Percentiles rank a stretch among this genome's conserved stretches.
Evolutionary conservation across 1,139 yeast species (phyloP).

Genomic region (Debaryomyces sp.): DNA sequence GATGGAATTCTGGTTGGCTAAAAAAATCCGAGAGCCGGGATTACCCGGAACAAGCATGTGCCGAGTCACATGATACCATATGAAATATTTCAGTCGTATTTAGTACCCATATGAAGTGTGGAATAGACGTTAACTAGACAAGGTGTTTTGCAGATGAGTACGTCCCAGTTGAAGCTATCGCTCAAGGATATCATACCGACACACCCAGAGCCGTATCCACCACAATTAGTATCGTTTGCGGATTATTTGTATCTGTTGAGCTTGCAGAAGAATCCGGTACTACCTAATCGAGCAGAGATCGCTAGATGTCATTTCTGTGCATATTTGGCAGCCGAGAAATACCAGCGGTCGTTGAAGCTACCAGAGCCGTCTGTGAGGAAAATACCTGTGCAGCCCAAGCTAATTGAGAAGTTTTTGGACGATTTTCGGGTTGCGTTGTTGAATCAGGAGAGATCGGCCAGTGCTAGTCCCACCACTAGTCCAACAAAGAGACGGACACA

Average conservation of each 20-base stretch:
- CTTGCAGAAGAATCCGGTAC: constrained; percentile 48
- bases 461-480: constrained; percentile 32
- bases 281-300: constrained; percentile 54
- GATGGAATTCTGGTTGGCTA: constrained; percentile 26
- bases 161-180: constrained; percentile 32
- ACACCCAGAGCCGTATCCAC: constrained; percentile 49
- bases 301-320: constrained; percentile 72
- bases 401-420: constrained; percentile 39
- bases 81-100: neutral
- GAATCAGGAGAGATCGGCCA: constrained; percentile 30
- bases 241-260: constrained; percentile 55
- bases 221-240: constrained; percentile 50
- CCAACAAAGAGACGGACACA: constrained; percentile 14
- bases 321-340: constrained; percentile 56
- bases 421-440: constrained; percentile 45
- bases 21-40: constrained; percentile 5
- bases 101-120: neutral
- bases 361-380: constrained; percentile 50
- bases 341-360: constrained; percentile 41
- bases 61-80: neutral
- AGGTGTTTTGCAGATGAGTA: constrained; percentile 13
- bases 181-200: constrained; percentile 54
- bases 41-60: constrained; percentile 13
- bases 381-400: constrained; percentile 61
- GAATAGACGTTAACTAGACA: neutral